Conservation (phyloP, 2,329 filamentous ascomycete genomes). For the Hirsutella thompsonii region DNA sequence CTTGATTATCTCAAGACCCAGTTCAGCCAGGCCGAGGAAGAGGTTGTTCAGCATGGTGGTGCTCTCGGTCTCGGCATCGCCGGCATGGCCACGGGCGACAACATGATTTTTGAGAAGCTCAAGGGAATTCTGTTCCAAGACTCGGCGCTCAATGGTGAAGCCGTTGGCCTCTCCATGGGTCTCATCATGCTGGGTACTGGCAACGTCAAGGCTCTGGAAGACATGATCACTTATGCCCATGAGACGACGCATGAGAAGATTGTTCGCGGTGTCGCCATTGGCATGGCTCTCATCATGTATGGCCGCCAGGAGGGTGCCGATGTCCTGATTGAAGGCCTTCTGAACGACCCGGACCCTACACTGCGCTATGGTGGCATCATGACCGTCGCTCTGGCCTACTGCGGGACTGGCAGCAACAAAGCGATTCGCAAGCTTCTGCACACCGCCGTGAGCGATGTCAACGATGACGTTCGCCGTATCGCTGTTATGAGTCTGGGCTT, state of each 20-base stretch:
- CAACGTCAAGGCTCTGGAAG: constrained; percentile 81
- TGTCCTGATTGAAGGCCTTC: constrained; percentile 81
- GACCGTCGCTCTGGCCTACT: constrained; percentile 96
- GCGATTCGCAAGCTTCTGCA: constrained; percentile 92
- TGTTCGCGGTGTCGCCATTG: constrained; percentile 84
- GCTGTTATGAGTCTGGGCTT: constrained; percentile 97
- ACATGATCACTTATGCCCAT: constrained; percentile 96
- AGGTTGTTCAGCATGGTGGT: constrained; percentile 94
- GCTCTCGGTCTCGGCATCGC: constrained; percentile 91
- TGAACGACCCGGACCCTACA: constrained; percentile 87
- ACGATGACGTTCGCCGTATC: constrained; percentile 89
- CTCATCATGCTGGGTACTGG: constrained; percentile 98
- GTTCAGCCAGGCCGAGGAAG: constrained; percentile 66
- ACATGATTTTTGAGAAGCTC: constrained; percentile 82
- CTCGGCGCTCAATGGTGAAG: constrained; percentile 92
- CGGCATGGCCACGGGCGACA: constrained; percentile 90
- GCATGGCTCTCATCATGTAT: constrained; percentile 98
- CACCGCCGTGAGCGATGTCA: constrained; percentile 94
- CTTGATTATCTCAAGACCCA: constrained; percentile 65
- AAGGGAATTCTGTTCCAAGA: constrained; percentile 83
- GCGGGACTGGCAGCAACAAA: constrained; percentile 96
- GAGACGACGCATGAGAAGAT: constrained; percentile 99
- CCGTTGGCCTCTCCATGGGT: constrained; percentile 90
- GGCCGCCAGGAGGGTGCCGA: constrained; percentile 90
- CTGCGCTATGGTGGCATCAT: constrained; percentile 95